Evolutionary conservation across 2,329 filamentous ascomycete species (phyloP).

Genomic region (Hypoxylon sp.): DNA sequence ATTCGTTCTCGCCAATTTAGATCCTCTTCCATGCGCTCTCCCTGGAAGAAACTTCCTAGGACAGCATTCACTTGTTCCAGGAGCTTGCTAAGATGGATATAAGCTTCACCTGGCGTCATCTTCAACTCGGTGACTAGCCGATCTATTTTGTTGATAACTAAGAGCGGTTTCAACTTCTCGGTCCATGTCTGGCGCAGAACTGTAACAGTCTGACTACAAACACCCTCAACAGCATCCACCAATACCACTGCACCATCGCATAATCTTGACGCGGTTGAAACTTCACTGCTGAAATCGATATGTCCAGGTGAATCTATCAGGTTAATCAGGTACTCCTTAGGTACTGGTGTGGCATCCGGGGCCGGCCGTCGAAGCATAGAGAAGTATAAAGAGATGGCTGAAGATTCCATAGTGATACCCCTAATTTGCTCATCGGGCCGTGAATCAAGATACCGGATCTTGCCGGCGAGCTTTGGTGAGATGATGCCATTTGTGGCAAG

Average conservation of each 20-base stretch:
- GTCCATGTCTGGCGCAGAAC: constrained; percentile 95
- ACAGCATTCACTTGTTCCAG: constrained; percentile 98
- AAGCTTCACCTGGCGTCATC: constrained; percentile 91
- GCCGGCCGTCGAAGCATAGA: constrained; percentile 84
- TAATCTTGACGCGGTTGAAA: constrained; percentile 92
- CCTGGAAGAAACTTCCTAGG: constrained; percentile 96
- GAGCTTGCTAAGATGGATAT: constrained; percentile 88
- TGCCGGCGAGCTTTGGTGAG: constrained; percentile 95
- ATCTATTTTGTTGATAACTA: constrained; percentile 99
- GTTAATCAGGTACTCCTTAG: constrained; percentile 95
- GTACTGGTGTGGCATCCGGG: constrained; percentile 76
- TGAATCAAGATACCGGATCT: constrained; percentile 97
- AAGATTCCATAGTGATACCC: constrained; percentile 99
- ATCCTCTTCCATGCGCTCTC: constrained; percentile 98
- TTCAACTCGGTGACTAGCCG: constrained; percentile 93
- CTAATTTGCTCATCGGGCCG: constrained; percentile 94
- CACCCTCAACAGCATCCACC: constrained; percentile 96
- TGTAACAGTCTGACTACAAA: constrained; percentile 98
- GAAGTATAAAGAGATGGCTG: constrained; percentile 96
- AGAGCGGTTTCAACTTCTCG: constrained; percentile 92
- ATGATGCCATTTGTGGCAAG: constrained; percentile 99
- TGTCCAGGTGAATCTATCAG: constrained; percentile 98
- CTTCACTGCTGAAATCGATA: constrained; percentile 98
- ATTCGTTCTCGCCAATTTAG: constrained; percentile 94
- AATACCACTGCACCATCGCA: constrained; percentile 96